These are phyloP conservation scores for Talaromyces islandicus DNA, from an alignment of 2,329 filamentous ascomycete genomes.

Conservation along the genomic window DNA sequence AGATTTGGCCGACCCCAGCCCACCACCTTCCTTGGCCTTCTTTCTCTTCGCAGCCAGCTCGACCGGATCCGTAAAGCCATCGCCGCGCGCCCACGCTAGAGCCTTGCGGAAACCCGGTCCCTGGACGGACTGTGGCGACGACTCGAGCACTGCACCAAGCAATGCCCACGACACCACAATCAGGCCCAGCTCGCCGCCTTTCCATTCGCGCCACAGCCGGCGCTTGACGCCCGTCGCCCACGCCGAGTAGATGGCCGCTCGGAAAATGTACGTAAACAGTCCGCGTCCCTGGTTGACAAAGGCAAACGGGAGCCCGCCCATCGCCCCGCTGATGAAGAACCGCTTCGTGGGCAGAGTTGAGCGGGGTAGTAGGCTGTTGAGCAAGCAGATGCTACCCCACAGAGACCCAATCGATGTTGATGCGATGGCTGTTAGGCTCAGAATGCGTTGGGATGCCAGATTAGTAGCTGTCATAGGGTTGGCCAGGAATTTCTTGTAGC, in stretches of 20 bases:
- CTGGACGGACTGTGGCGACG: constrained; percentile 60
- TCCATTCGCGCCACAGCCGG: constrained; percentile 77
- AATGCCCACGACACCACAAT: constrained; percentile 75
- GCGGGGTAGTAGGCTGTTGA: constrained; percentile 72
- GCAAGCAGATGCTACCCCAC: constrained; percentile 87
- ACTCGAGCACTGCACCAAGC: constrained; percentile 72
- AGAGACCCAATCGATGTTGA: constrained; percentile 78
- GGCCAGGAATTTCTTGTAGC: constrained; percentile 62
- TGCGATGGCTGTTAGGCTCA: constrained; percentile 70
- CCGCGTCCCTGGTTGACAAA: constrained; percentile 54
- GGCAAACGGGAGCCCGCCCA: constrained; percentile 75
- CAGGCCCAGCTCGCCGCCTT: constrained; percentile 75
- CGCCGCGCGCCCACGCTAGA: constrained; percentile 66
- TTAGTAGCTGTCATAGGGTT: constrained; percentile 64
- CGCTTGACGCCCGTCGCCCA: constrained; percentile 95
- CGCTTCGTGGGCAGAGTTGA: constrained; percentile 71
- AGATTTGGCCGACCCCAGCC: background rate
- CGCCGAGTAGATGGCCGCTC: constrained; percentile 71
- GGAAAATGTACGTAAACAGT: constrained; percentile 72
- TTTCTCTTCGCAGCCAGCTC: constrained; percentile 39
- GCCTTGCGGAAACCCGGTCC: constrained; percentile 65
- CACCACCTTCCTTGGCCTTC: constrained; percentile 9
- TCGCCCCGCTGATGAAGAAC: constrained; percentile 82
- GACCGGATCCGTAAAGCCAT: constrained; percentile 67
- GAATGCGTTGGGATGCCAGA: constrained; percentile 59